These are phyloP conservation scores for Fusarium sulawesiense DNA, from an alignment of 2,329 filamentous ascomycete genomes.

Conservation along the genomic window DNA sequence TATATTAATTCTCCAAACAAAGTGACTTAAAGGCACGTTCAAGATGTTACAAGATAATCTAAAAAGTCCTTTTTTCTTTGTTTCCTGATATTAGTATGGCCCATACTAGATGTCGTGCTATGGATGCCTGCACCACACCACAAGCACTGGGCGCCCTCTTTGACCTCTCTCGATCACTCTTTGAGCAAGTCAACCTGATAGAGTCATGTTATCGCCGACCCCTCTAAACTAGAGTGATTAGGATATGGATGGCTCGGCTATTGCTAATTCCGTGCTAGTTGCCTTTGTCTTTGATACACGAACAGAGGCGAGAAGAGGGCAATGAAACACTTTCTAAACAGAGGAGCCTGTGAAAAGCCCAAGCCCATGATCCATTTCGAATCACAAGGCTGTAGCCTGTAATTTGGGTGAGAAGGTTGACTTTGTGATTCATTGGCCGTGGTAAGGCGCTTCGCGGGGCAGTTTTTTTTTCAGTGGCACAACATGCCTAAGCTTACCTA, in stretches of 20 bases:
- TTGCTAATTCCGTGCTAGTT: constrained; percentile 23
- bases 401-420: constrained; percentile 5
- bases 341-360: background rate
- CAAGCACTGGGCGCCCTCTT: background rate
- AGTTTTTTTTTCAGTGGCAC: constrained; percentile 23
- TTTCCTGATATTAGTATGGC: constrained; percentile 7
- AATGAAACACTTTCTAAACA: constrained; percentile 23
- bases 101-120: background rate
- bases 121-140: background rate
- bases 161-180: background rate
- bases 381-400: constrained; percentile 17
- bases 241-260: constrained; percentile 10
- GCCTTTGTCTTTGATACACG: background rate
- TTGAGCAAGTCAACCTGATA: background rate
- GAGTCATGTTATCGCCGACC: background rate
- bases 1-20: background rate
- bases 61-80: background rate
- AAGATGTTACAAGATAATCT: background rate
- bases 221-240: background rate
- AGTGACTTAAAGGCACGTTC: background rate
- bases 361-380: background rate
- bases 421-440: constrained; percentile 16
- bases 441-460: constrained; percentile 29
- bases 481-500: constrained; percentile 8
- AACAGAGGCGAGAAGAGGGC: constrained; percentile 21